phyloP scores from a whole-genome alignment of 2,329 filamentous ascomycete species.

The Aspergillus fischeri region DNA sequence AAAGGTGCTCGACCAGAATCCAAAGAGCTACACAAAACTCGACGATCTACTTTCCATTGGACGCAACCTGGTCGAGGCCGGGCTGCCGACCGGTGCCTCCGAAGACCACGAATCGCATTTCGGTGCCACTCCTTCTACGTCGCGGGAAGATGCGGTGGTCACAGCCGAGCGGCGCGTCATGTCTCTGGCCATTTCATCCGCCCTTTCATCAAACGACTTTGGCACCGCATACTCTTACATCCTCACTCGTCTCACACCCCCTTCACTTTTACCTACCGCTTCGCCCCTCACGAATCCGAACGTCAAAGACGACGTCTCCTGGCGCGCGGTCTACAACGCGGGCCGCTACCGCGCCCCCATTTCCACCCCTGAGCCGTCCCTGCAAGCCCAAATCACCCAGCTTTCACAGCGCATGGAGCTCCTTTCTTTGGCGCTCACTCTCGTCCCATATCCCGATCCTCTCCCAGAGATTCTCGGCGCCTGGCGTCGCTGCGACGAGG shows the following conservation, averaged over 20 bases:
- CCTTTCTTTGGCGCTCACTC: constrained; percentile 57
- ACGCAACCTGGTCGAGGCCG: constrained; percentile 52
- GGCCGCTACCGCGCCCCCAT: constrained; percentile 49
- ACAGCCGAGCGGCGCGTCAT: constrained; percentile 45
- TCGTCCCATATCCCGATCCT: constrained; percentile 52
- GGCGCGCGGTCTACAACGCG: constrained; percentile 61
- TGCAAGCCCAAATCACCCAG: constrained; percentile 47
- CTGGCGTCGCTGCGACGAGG: constrained; percentile 62
- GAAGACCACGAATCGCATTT: constrained; percentile 21
- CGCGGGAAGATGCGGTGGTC: constrained; percentile 26
- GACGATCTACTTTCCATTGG: constrained; percentile 62
- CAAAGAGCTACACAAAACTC: constrained; percentile 58
- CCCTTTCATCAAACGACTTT: constrained; percentile 43
- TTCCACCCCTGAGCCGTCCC: constrained; percentile 25
- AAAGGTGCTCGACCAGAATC: constrained; percentile 60
- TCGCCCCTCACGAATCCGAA: constrained; percentile 23
- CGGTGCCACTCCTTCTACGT: constrained; percentile 7
- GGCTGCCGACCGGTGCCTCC: constrained; percentile 28
- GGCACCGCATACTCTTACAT: constrained; percentile 66
- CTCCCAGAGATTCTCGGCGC: constrained; percentile 59
- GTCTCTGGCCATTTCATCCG: constrained; percentile 43
- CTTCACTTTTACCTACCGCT: constrained; percentile 29
- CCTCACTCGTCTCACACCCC: constrained; percentile 51
- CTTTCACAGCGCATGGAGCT: constrained; percentile 63
- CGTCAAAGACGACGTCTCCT: constrained; percentile 55